Evolutionary conservation across 805 yeast genomes (phyloP), one percentile per base, ranked within the genome.

Genomic region (Komagataella pastoris): DNA sequence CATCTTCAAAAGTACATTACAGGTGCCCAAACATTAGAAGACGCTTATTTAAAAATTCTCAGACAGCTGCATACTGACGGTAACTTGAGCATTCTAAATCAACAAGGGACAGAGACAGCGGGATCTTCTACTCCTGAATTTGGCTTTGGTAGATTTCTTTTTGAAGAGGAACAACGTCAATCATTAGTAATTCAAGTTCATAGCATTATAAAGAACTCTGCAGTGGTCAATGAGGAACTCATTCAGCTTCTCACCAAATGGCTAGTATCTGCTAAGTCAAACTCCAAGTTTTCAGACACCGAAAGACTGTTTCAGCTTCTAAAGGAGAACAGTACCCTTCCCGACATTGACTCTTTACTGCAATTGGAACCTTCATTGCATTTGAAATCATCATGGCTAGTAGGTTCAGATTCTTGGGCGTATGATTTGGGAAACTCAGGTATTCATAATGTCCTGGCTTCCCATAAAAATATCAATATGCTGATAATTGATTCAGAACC

Each of bases 331-430:
- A 44, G 23, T 44, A 6, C 17, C 12, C 47, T 44, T 44, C 19
- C 47, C 47, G 47, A 44, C 7, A 59, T 73, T 49, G 64, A 69
- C 3, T 61, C 70, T 30, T 54, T 65, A 24, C 64, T 79, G 55
- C 58, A 67, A 52, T 52, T 68, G 3, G 76, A 76, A 53, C 60
- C 65, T 23, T 66, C 80, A 24, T 77, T 86, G 57, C 56, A 60
- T 24, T 64, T 73, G 52, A 71, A 72, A 50, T 72, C 85, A 10
- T 72, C 77, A 51, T 91, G 98, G 98, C 73, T 91, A 54, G 73
- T 91, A 52, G 97, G 97, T 36, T 88, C 97, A 17, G 98, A 91
- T 65, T 80, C 93, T 36, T 91, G 98, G 98, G 78, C 96, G 18
- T 89, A 83, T 63, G 98, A 91, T 69, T 71, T 88, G 58, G 98